Percentiles rank a stretch among this genome's conserved stretches.
Conservation (phyloP, 2,329 filamentous ascomycete genomes). For the Pseudocercospora vitis region DNA sequence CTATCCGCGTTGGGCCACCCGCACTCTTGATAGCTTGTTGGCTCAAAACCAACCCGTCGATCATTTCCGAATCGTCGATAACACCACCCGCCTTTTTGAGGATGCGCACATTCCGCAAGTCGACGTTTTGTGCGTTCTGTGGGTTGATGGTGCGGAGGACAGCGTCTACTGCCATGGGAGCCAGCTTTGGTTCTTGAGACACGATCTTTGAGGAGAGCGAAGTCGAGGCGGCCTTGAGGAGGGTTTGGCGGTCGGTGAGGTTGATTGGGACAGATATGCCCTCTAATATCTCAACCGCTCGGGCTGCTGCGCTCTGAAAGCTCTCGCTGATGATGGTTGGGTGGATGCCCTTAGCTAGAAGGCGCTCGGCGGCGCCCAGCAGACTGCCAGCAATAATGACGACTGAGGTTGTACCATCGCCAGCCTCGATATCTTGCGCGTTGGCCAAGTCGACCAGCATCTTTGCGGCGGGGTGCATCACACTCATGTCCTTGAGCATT, state of each 20-base stretch:
- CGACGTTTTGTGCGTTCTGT: conserved; percentile 93
- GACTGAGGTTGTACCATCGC: conserved; percentile 96
- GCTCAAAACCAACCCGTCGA: conserved; percentile 89
- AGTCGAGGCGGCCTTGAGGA: conserved; percentile 94
- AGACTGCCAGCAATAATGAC: conserved; percentile 97
- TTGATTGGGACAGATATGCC: conserved; percentile 94
- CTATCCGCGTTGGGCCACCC: conserved; percentile 85
- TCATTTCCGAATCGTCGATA: conserved; percentile 96
- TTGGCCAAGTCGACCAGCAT: conserved; percentile 98
- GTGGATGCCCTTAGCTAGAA: conserved; percentile 90
- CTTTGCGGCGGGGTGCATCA: conserved; percentile 98
- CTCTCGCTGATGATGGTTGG: conserved; percentile 96
- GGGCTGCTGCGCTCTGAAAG: conserved; percentile 90
- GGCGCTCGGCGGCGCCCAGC: conserved; percentile 85
- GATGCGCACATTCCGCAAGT: conserved; percentile 93
- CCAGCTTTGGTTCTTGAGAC: conserved; percentile 92
- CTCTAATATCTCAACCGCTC: conserved; percentile 85
- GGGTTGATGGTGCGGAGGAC: conserved; percentile 94
- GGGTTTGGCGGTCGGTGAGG: conserved; percentile 80
- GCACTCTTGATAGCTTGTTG: conserved; percentile 93
- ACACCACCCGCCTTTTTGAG: conserved; percentile 97
- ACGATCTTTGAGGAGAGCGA: conserved; percentile 98
- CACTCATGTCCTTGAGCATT: conserved; percentile 98
- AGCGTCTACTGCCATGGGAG: conserved; percentile 97
- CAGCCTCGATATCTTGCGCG: conserved; percentile 96